phyloP scores from a whole-genome alignment of 495 filamentous ascomycete species.

The Sordaria brevicollis region DNA sequence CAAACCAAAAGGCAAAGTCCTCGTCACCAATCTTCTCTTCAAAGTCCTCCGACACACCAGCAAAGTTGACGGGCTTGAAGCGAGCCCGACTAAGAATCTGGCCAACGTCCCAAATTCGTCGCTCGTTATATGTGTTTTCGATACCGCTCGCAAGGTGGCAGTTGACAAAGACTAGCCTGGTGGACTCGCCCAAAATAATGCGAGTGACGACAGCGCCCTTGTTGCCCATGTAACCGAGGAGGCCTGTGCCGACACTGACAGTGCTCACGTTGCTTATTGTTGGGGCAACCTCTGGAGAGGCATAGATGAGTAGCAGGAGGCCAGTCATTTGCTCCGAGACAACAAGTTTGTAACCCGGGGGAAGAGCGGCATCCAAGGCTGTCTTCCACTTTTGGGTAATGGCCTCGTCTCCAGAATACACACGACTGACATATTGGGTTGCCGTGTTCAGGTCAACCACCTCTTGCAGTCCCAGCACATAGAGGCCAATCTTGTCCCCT shows the following conservation, averaged over 20 bases:
- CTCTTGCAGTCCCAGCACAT: conserved; percentile 85
- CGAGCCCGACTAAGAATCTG: conserved; percentile 64
- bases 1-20: conserved; percentile 93
- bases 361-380: conserved; percentile 58
- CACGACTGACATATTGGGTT: conserved; percentile 42
- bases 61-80: conserved; percentile 60
- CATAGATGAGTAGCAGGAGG: conserved; percentile 75
- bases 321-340: conserved; percentile 80
- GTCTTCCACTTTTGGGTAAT: conserved; percentile 70
- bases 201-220: conserved; percentile 83
- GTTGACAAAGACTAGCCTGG: conserved; percentile 79
- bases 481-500: conserved; percentile 67
- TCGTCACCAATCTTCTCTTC: conserved; percentile 74
- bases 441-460: conserved; percentile 74
- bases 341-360: conserved; percentile 63
- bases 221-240: conserved; percentile 90
- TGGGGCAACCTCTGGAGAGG: conserved; percentile 59
- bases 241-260: conserved; percentile 69
- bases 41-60: conserved; percentile 40
- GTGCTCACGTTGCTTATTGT: conserved; percentile 69
- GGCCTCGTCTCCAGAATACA: conserved; percentile 57
- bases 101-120: conserved; percentile 80
- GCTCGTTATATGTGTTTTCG: conserved; percentile 64
- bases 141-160: conserved; percentile 80
- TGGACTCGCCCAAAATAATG: conserved; percentile 81